Evolutionary conservation across 305 asterid species (phyloP).

Genomic region (Solanum aculeatissimum): DNA sequence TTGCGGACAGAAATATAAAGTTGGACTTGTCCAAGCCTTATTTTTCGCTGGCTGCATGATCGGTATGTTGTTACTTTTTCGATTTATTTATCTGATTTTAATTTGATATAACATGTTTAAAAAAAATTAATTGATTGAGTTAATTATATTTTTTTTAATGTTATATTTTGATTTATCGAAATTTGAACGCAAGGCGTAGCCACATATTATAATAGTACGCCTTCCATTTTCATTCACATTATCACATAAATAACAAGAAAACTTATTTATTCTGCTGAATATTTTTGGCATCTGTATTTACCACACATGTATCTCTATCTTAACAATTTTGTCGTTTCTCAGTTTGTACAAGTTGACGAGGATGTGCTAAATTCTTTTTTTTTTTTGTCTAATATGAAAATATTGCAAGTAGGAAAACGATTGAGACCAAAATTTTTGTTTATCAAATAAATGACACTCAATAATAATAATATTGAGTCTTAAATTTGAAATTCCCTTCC

Average conservation of each 20-base stretch:
- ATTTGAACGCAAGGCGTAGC: not conserved
- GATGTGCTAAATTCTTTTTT: not conserved
- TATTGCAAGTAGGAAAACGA: not conserved
- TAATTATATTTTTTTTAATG: too few species aligned
- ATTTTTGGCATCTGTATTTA: not conserved
- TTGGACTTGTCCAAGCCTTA: conserved; percentile 74
- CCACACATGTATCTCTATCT: not conserved
- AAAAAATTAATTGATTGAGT: too few species aligned
- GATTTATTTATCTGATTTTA: not conserved
- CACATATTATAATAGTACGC: not conserved
- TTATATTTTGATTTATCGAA: too few species aligned
- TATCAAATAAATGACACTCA: too few species aligned
- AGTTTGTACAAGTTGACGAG: not conserved
- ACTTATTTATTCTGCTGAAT: not conserved
- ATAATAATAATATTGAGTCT: too few species aligned
- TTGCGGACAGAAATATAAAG: conserved; percentile 72
- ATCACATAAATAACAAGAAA: not conserved
- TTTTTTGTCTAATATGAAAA: not conserved
- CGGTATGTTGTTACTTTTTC: conserved; percentile 24
- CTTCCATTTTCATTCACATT: not conserved
- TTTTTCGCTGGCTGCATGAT: conserved; percentile 88
- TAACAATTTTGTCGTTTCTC: not conserved
- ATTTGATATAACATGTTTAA: too few species aligned
- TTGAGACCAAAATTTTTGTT: not conserved
- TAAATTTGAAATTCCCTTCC: not conserved